These are phyloP conservation scores for Lentinula guzmanii DNA, from an alignment of 768 basidiomycete genomes.

Conservation along the genomic window DNA sequence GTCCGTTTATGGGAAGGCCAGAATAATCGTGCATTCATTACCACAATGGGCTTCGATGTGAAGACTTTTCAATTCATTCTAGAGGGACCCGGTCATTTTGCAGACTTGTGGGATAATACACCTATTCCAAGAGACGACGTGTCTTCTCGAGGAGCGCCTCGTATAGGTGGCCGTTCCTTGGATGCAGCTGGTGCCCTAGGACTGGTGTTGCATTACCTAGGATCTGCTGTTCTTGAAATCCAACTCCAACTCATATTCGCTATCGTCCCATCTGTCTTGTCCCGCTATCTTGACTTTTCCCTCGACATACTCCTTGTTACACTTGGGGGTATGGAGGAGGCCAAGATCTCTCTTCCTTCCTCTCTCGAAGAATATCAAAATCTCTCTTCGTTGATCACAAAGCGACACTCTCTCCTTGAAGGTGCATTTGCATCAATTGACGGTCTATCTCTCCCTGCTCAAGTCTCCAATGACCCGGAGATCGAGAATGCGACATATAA, in stretches of 20 bases:
- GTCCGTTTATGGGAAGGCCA: constrained; percentile 4
- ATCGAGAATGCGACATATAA: too few relatives aligned
- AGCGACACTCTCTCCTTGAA: too few relatives aligned
- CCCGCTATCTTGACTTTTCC: constrained; percentile 29
- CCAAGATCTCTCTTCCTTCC: constrained; percentile 16
- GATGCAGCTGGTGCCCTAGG: constrained; percentile 36
- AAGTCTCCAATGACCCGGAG: too few relatives aligned
- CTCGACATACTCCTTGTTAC: constrained; percentile 22
- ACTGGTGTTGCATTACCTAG: constrained; percentile 33
- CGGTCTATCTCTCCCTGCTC: too few relatives aligned
- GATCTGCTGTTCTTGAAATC: constrained; percentile 34
- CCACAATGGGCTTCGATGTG: constrained; percentile 22
- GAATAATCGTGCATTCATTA: constrained; percentile 23
- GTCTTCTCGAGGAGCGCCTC: constrained; percentile 11
- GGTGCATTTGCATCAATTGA: too few relatives aligned
- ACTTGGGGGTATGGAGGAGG: constrained; percentile 22
- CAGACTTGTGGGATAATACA: not conserved
- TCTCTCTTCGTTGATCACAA: too few relatives aligned
- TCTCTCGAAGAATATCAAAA: too few relatives aligned
- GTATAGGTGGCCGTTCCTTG: constrained; percentile 22
- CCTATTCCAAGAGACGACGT: not conserved
- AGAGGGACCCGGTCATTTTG: constrained; percentile 21
- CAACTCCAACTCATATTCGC: constrained; percentile 40
- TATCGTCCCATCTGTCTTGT: constrained; percentile 29
- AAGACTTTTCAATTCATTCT: constrained; percentile 27